phyloP scores from a whole-genome alignment of 2,329 filamentous ascomycete genomes.

The Trematosphaeria pertusa region DNA sequence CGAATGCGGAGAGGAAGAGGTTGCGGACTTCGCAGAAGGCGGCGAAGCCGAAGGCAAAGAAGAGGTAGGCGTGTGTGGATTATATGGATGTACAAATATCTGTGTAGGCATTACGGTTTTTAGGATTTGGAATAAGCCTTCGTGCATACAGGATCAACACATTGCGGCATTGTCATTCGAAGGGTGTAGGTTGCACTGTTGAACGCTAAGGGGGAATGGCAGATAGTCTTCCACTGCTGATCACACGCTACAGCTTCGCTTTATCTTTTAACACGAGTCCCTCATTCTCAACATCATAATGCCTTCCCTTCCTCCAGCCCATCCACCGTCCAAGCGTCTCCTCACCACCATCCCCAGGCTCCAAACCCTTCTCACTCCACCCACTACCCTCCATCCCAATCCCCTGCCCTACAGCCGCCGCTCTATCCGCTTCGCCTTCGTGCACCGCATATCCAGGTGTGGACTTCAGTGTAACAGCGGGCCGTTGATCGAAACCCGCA shows the following conservation, averaged over 20 bases:
- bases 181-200: not conserved
- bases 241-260: conserved; percentile 36
- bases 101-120: conserved; percentile 18
- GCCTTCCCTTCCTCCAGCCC: conserved; percentile 74
- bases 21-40: conserved; percentile 54
- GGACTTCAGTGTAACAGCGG: conserved; percentile 69
- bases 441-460: conserved; percentile 73
- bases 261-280: conserved; percentile 54
- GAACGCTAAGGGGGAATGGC: too few species aligned
- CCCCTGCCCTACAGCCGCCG: conserved; percentile 66
- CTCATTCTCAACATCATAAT: conserved; percentile 66
- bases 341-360: conserved; percentile 75
- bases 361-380: conserved; percentile 67
- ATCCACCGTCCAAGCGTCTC: conserved; percentile 73
- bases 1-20: conserved; percentile 62
- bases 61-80: conserved; percentile 29
- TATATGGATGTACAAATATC: conserved; percentile 27
- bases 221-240: too few species aligned
- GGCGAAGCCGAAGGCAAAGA: conserved; percentile 35
- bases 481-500: conserved; percentile 72
- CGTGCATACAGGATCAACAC: too few species aligned
- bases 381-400: conserved; percentile 69
- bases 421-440: conserved; percentile 50
- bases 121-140: not conserved
- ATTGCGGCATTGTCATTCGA: too few species aligned